Evolutionary conservation across 2,329 filamentous ascomycete species (phyloP).

Genomic region (Pezizomycotina sp.): DNA sequence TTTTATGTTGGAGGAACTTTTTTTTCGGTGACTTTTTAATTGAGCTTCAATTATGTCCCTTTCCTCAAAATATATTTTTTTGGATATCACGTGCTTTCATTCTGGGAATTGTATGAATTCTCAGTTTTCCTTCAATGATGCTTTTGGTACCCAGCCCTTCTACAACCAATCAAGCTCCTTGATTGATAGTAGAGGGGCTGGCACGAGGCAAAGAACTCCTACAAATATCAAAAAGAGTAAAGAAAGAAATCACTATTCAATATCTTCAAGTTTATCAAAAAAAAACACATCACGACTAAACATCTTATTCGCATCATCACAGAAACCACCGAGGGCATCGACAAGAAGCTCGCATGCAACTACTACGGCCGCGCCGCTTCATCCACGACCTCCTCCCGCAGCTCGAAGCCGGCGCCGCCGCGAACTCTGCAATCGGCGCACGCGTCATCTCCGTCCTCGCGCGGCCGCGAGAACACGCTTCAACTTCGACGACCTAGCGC

Average conservation of each 20-base stretch:
- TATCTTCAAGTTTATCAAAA: background rate
- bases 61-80: too few relatives aligned
- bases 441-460: slow-evolving; percentile 31
- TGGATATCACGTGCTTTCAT: too few relatives aligned
- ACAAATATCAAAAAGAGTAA: background rate
- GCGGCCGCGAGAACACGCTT: slow-evolving; percentile 28
- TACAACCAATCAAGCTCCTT: too few relatives aligned
- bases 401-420: slow-evolving; percentile 22
- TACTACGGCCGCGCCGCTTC: slow-evolving; percentile 35
- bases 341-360: slow-evolving; percentile 34
- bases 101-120: too few relatives aligned
- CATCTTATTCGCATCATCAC: too few relatives aligned
- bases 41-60: too few relatives aligned
- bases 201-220: too few relatives aligned
- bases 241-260: background rate
- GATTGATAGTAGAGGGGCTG: too few relatives aligned
- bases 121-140: too few relatives aligned
- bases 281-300: background rate
- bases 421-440: slow-evolving; percentile 22
- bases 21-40: too few relatives aligned
- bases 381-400: slow-evolving; percentile 31
- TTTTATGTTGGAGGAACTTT: too few relatives aligned
- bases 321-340: slow-evolving; percentile 34
- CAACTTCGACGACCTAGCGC: slow-evolving; percentile 31
- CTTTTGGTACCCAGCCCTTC: too few relatives aligned